These are phyloP conservation scores for Reticulascus tulasneorum DNA, from an alignment of 2,329 filamentous ascomycete genomes.

Conservation along the genomic window DNA sequence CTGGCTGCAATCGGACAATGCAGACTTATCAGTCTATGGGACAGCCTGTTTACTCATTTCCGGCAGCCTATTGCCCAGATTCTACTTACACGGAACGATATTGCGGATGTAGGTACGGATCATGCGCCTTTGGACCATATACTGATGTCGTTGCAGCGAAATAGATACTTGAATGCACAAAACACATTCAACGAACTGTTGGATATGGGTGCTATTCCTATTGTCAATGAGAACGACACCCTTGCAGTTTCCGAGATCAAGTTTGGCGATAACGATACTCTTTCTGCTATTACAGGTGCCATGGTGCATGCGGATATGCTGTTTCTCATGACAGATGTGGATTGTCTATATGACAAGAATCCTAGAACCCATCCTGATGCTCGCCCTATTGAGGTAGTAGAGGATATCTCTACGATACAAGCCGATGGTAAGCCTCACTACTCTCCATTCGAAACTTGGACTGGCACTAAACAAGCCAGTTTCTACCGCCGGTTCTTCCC, in stretches of 20 bases:
- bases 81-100: constrained; percentile 89
- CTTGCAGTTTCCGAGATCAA: constrained; percentile 97
- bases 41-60: constrained; percentile 83
- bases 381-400: constrained; percentile 84
- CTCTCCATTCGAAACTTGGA: background rate
- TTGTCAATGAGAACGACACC: constrained; percentile 98
- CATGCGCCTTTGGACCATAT: too few relatives aligned
- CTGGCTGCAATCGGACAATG: constrained; percentile 95
- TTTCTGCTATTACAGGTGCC: constrained; percentile 92
- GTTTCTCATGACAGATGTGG: constrained; percentile 98
- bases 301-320: constrained; percentile 97
- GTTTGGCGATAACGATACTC: constrained; percentile 97
- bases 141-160: constrained; percentile 51
- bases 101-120: constrained; percentile 68
- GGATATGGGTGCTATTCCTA: constrained; percentile 93
- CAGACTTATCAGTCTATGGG: constrained; percentile 91
- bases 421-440: constrained; percentile 61
- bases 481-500: constrained; percentile 78
- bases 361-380: constrained; percentile 82
- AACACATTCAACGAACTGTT: constrained; percentile 89
- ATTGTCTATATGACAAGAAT: constrained; percentile 96
- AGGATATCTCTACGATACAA: constrained; percentile 77
- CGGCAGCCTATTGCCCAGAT: constrained; percentile 92
- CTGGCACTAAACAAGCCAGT: constrained; percentile 45
- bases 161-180: constrained; percentile 93